Conservation (phyloP, 1,284 basidiomycete species). For the Peniophora sp. region DNA sequence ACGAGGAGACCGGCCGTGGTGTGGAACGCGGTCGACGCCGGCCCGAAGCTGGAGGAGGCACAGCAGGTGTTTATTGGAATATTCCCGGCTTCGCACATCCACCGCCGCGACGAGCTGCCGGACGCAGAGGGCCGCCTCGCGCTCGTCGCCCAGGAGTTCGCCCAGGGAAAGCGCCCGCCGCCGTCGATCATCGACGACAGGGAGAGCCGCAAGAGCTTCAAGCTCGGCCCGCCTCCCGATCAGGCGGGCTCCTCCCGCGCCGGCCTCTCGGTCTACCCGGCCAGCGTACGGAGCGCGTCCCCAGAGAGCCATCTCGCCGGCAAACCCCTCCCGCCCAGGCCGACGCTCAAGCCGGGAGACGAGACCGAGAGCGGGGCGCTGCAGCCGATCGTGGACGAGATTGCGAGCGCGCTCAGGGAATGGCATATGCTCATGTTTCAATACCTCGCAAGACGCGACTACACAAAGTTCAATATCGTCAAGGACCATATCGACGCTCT, state of each 20-base stretch:
- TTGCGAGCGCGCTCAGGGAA: constrained; percentile 91
- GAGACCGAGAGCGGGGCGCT: constrained; percentile 76
- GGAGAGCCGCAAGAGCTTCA: constrained; percentile 57
- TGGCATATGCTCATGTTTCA: constrained; percentile 91
- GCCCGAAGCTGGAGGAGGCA: constrained; percentile 59
- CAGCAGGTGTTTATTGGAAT: constrained; percentile 94
- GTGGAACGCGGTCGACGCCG: constrained; percentile 45
- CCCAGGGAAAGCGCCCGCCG: constrained; percentile 39
- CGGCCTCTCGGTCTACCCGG: constrained; percentile 60
- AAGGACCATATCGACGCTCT: constrained; percentile 88
- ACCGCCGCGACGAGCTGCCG: constrained; percentile 81
- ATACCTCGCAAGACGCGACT: constrained; percentile 85
- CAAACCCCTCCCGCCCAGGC: constrained; percentile 85
- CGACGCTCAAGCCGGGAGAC: constrained; percentile 87
- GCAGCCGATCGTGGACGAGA: constrained; percentile 95
- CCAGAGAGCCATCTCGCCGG: constrained; percentile 51
- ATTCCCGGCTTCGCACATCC: constrained; percentile 88
- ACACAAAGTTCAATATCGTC: constrained; percentile 82
- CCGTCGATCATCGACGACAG: constrained; percentile 69
- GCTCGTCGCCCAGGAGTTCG: constrained; percentile 49
- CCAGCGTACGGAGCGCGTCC: constrained; percentile 59
- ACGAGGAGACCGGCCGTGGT: constrained; percentile 61
- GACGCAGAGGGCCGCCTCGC: constrained; percentile 85
- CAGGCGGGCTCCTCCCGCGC: constrained; percentile 63
- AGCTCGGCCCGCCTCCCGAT: constrained; percentile 64